Evolutionary conservation across 176 grass and related monocot genomes (phyloP), one percentile per base, ranked within the genome.

Genomic region (Raddia distichophylla): DNA sequence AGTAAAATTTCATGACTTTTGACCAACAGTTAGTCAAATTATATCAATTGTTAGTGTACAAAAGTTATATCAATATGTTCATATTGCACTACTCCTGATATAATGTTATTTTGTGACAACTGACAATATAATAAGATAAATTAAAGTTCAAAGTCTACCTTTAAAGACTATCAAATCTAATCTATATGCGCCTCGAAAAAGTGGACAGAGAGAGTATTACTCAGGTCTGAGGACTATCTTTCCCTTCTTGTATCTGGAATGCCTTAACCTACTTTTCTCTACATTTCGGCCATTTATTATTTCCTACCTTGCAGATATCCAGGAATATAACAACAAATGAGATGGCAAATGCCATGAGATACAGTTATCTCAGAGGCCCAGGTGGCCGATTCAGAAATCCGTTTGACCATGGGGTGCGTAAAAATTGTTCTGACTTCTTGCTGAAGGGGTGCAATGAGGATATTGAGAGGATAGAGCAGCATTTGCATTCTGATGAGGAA

Each of bases 311-410:
- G 44, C 79, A 98, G 93, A 98, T 98, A 83, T 88, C 93, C 17
- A 84, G 89, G 58, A 98, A 95, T 61, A 90, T 95, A 90, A 98
- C 96, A 54, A 98, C 96, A 73, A 95, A 98, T 82, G 96, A 93
- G 81, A 91, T 98, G 96, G 93, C 96, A 52, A 98, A 98, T 72
- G 81, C 84, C 55, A 65, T 91, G 90, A 81, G 93, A 80, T 95
- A 98, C 69, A 91, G 90, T 90, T 95, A 98, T 71, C 96, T 98
- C 51, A 94, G 86, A 85, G 96, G 93, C 16, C 84, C 90, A 17
- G 91, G 85, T 13, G 96, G 92, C 50, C 80, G 88, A 52, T 98
- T 98, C 76, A 87, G 89, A 87, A 95, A 98, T 86, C 96, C 96
- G 4, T 98, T 91, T 59, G 96, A 95, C 70, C 90, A 95, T 14